These are phyloP conservation scores for Podila horticola DNA, from an alignment of 192 early-diverging fungal genomes.

Conservation along the genomic window DNA sequence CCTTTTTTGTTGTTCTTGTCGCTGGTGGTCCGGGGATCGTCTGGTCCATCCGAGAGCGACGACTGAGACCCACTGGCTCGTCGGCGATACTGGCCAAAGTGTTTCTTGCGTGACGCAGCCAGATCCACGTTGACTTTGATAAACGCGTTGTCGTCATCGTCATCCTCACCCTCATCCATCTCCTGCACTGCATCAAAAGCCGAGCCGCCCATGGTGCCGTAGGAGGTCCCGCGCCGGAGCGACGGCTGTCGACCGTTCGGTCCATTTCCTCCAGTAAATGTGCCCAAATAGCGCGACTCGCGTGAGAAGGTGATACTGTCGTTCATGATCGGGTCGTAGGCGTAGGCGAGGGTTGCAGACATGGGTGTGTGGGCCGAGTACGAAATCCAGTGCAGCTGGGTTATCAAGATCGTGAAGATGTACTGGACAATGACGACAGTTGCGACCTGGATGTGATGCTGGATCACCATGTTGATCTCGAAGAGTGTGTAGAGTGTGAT, in stretches of 20 bases:
- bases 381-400: conserved; percentile 47
- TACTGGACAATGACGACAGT: conserved; percentile 20
- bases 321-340: conserved; percentile 32
- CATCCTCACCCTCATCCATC: conserved; percentile 25
- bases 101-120: background rate
- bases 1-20: background rate
- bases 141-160: conserved; percentile 33
- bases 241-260: background rate
- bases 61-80: too few relatives aligned
- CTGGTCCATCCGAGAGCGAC: background rate
- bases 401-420: conserved; percentile 15
- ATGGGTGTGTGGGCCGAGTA: conserved; percentile 49
- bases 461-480: conserved; percentile 38
- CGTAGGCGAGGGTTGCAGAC: conserved; percentile 40
- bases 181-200: conserved; percentile 39
- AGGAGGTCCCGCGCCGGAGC: conserved; percentile 26
- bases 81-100: background rate
- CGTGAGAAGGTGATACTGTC: conserved; percentile 45
- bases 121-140: conserved; percentile 43
- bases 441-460: conserved; percentile 20
- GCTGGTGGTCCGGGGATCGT: background rate
- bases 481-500: conserved; percentile 36
- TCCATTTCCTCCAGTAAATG: background rate
- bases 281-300: conserved; percentile 35
- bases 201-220: conserved; percentile 36